Percentiles rank a stretch among this genome's conserved stretches.
phyloP scores from a whole-genome alignment of 257 asterid genomes.

The Handroanthus guayacan region DNA sequence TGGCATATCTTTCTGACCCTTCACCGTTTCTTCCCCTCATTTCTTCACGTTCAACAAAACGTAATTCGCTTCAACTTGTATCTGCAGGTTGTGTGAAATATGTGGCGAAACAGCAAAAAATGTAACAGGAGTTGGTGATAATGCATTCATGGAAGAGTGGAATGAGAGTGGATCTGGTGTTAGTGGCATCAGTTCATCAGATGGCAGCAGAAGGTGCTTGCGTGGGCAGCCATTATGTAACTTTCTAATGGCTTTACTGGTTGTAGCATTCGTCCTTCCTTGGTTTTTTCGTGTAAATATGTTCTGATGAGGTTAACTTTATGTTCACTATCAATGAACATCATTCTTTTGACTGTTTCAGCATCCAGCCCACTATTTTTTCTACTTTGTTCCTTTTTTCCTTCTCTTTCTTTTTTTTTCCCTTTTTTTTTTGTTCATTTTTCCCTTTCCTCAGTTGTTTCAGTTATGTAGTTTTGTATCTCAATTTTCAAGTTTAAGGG shows the following conservation, averaged over 20 bases:
- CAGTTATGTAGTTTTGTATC: too few relatives aligned
- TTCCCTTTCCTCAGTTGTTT: too few relatives aligned
- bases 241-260: constrained; percentile 79
- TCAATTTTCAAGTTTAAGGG: background rate
- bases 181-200: constrained; percentile 26
- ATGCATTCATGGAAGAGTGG: constrained; percentile 75
- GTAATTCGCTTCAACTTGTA: background rate
- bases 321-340: too few relatives aligned
- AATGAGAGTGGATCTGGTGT: constrained; percentile 48
- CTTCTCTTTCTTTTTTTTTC: background rate
- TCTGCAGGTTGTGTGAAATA: constrained; percentile 81
- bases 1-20: background rate
- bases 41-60: background rate
- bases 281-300: constrained; percentile 84
- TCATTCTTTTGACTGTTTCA: too few relatives aligned
- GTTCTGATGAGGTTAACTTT: constrained; percentile 38
- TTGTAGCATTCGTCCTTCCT: constrained; percentile 73
- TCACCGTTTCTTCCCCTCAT: background rate
- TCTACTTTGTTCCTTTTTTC: background rate
- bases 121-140: constrained; percentile 52
- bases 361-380: background rate
- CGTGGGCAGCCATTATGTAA: constrained; percentile 72
- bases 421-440: background rate
- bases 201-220: constrained; percentile 57
- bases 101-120: constrained; percentile 73